These are phyloP conservation scores for Calocybe cyanea DNA, from an alignment of 768 basidiomycete species.

Conservation along the genomic window DNA sequence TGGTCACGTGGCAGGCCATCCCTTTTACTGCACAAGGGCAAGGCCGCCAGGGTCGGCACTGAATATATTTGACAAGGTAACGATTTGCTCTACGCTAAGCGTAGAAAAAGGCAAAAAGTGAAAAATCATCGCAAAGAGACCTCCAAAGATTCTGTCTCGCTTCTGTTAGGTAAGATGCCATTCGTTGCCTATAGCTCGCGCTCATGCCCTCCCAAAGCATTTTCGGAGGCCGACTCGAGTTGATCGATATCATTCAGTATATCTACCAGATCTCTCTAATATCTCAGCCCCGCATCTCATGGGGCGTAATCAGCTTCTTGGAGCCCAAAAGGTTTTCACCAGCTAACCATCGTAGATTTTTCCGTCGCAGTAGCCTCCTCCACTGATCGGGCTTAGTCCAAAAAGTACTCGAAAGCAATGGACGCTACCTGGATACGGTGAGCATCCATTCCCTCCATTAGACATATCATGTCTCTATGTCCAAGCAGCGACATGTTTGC, in stretches of 20 bases:
- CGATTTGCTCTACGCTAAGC: too few relatives aligned
- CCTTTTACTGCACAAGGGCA: too few relatives aligned
- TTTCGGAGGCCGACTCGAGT: neutral
- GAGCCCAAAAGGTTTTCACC: slow-evolving; percentile 12
- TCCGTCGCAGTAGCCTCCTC: slow-evolving; percentile 2
- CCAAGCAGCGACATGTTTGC: slow-evolving; percentile 9
- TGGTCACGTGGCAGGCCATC: too few relatives aligned
- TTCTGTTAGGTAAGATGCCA: slow-evolving; percentile 7
- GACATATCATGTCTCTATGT: slow-evolving; percentile 8
- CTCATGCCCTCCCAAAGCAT: slow-evolving; percentile 1
- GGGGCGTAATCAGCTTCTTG: slow-evolving; percentile 6
- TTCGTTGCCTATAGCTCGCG: slow-evolving; percentile 5
- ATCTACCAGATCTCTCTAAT: slow-evolving; percentile 6
- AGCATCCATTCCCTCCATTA: slow-evolving; percentile 4
- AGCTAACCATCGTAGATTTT: slow-evolving; percentile 5
- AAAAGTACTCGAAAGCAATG: slow-evolving; percentile 3
- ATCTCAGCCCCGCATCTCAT: slow-evolving; percentile 5
- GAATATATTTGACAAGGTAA: too few relatives aligned
- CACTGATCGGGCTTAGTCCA: neutral
- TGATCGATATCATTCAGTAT: slow-evolving; percentile 1
- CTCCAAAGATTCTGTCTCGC: slow-evolving; percentile 9
- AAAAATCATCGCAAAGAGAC: slow-evolving; percentile 7
- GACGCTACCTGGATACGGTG: slow-evolving; percentile 1
- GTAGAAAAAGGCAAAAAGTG: slow-evolving; percentile 4
- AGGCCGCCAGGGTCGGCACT: too few relatives aligned